Percentiles rank a stretch among this genome's conserved stretches.
Conservation (phyloP, 768 basidiomycete species). For the Infundibulicybe gibba region DNA sequence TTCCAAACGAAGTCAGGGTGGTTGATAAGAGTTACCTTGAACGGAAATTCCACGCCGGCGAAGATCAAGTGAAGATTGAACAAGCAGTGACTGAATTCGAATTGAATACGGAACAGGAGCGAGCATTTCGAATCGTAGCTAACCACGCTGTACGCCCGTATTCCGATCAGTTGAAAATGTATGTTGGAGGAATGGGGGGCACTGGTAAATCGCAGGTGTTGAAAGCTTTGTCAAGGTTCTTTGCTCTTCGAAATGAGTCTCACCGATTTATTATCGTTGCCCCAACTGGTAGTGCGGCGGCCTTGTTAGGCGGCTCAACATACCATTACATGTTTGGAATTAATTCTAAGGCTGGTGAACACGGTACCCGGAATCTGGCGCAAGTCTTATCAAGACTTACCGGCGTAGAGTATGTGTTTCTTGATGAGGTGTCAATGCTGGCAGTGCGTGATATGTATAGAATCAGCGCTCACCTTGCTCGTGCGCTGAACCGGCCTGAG, state of each 20-base stretch:
- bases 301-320: constrained; percentile 14
- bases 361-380: no score
- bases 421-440: no score
- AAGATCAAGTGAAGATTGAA: not conserved
- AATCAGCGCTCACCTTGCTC: no score
- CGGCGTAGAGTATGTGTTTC: no score
- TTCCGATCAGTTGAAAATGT: no score
- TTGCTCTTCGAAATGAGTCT: constrained; percentile 6
- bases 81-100: not conserved
- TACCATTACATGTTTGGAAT: constrained; percentile 15
- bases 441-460: no score
- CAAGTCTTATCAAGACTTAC: no score
- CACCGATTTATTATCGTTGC: constrained; percentile 13
- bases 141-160: no score
- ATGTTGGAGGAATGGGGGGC: no score
- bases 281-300: constrained; percentile 20
- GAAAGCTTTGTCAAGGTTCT: constrained; percentile 9
- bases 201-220: no score
- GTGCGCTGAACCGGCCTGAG: no score
- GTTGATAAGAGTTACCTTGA: not conserved
- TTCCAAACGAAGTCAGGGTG: not conserved
- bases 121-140: constrained; percentile 12
- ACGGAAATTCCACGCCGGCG: not conserved
- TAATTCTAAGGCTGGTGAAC: no score
- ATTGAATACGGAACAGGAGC: constrained; percentile 6